Base-by-base conservation (phyloP, 2,329 filamentous ascomycete genomes). In the Monosporascus cannonballus region DNA sequence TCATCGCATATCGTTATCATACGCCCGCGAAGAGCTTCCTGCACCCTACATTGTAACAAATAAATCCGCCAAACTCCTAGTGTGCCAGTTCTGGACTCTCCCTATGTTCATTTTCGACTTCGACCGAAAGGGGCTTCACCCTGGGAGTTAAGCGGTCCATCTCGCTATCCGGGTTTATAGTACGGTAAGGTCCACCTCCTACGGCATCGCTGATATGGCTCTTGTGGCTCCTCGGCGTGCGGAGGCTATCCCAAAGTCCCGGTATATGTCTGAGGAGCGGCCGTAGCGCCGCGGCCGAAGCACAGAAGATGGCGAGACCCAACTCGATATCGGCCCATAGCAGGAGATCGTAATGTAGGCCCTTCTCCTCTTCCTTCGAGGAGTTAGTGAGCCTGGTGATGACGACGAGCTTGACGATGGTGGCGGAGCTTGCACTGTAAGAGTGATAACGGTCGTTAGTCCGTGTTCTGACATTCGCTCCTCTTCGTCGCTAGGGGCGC, bases 401-500 rank as follows among this genome's bases (percentile, higher is more conserved):
- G 41, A 69, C 60, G 52, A 67, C 61, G 20, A 69, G 61, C 48
- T 68, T 69, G 17, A 62, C 65, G 17, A 69, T 66, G n/a, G 66
- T 69, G 6, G 67, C 65, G 1, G 62, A 61, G 24, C 65, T 68
- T 15, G 67, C 67, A 48, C 67, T 69, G 47, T 46, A 38, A 15
- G 30, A 2, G 7, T 14, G 11, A 6, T 5, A 14, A 44, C 6
- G 34, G 39, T n/a, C 20, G 14, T 53, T 9, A 55, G 25, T 47
- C 18, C 30, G 6, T 36, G 2, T 11, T 41, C 11, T 37, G 6
- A 20, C 15, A 15, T 18, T 11, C 18, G 6, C 38, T 41, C 17
- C 18, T 47, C 20, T 20, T 9, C 24, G 45, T 15, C 25, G 9
- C 22, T 47, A 14, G n/a, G 34, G 38, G 39, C 14, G 17, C 3